Base-by-base conservation (phyloP, 2,329 filamentous ascomycete genomes). In the Ascochyta koolunga region DNA sequence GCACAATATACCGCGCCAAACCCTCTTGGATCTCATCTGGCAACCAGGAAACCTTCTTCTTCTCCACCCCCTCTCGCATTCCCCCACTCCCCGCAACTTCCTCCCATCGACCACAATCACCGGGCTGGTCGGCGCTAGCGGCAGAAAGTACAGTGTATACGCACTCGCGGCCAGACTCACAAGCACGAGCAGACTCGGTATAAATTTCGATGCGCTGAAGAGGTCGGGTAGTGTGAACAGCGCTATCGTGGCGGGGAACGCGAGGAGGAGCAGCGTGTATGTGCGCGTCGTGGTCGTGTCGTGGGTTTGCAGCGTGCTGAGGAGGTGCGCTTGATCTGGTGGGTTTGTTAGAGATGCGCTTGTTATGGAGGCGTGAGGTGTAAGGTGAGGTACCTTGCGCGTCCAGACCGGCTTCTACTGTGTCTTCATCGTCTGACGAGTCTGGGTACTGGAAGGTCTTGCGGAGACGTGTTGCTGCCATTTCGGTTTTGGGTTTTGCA, bases 391-490 rank as follows among this genome's bases (percentile, higher is more conserved):
- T 71, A 88, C 88, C 88, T 82, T 93, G 83, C 75, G 93, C 89
- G 71, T 95, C 91, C 56, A 95, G 79, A 50, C 86, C 83, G 61
- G 86, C 82, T 29, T 83, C 82, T 16, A 80, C 72, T 66, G 82
- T 79, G 11, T 83, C 82, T 25, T 80, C 74, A 70, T 82, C 80
- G 31, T 83, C 79, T 38, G 78, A 77, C 58, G 81, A 79, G 41
- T 82, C 80, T 4, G 89, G 89, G 76, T 93, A 95, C 56, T 83
- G 84, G 76, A 96, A 95, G 8, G 89, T 88, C 66, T 84, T 88
- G 67, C 92, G 87, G 38, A 95, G 79, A 59, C 89, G 86, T 46
- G 89, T 79, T 35, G 82, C 76, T 50, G 79, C 77, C 80, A 82
- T 82, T 15, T 27, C 35, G 24, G 11, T 4, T 18, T 11, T 9